These are phyloP conservation scores for Pisolithus marmoratus DNA, from an alignment of 768 basidiomycete species.

Conservation along the genomic window DNA sequence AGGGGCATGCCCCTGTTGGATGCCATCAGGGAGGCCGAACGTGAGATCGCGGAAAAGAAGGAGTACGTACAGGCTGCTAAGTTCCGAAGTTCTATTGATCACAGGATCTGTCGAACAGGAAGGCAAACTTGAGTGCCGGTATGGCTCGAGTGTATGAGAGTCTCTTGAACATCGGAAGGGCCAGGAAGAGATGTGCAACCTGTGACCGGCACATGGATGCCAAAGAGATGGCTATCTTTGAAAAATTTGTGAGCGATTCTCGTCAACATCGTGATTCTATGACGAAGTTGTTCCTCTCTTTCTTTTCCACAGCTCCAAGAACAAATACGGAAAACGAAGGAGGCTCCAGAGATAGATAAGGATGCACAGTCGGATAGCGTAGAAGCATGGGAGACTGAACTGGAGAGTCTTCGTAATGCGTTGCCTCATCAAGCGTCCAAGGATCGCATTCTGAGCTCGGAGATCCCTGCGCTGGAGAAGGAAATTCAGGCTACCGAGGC, in stretches of 20 bases:
- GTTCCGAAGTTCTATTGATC: neutral
- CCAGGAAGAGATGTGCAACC: conserved; percentile 64
- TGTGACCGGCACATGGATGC: conserved; percentile 69
- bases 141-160: conserved; percentile 46
- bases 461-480: conserved; percentile 63
- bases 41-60: conserved; percentile 10
- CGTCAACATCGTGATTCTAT: neutral
- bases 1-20: conserved; percentile 38
- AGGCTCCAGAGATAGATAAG: conserved; percentile 30
- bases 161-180: conserved; percentile 52
- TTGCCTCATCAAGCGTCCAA: conserved; percentile 50
- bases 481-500: conserved; percentile 55
- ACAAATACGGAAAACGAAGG: conserved; percentile 52
- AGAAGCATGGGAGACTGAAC: conserved; percentile 53
- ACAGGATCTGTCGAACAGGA: conserved; percentile 9
- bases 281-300: conserved; percentile 1
- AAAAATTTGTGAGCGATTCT: conserved; percentile 54
- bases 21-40: conserved; percentile 39
- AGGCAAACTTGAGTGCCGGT: conserved; percentile 22
- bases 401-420: conserved; percentile 52
- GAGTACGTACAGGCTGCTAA: conserved; percentile 6
- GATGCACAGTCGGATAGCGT: conserved; percentile 40
- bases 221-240: conserved; percentile 52
- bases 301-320: conserved; percentile 47
- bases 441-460: conserved; percentile 48